phyloP scores from a whole-genome alignment of 805 yeast species.

The Zygosaccharomyces lentus region DNA sequence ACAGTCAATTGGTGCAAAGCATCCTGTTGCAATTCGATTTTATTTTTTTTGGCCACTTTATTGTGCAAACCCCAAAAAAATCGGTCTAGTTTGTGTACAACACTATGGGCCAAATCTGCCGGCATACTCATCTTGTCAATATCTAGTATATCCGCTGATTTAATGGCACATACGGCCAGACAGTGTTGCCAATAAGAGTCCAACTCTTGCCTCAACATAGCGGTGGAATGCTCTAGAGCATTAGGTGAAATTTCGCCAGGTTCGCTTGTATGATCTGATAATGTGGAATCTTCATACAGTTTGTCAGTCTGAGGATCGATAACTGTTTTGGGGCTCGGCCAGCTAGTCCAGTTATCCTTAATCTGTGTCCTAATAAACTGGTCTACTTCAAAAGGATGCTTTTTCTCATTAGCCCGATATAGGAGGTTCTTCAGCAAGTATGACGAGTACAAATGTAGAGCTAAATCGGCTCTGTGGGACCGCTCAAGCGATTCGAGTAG shows the following conservation, averaged over 20 bases:
- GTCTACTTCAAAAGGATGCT: conserved; percentile 33
- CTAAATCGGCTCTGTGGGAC: conserved; percentile 50
- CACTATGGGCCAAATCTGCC: conserved; percentile 12
- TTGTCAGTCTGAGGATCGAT: conserved; percentile 29
- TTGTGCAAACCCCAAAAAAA: conserved; percentile 28
- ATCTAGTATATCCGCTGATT: conserved; percentile 20
- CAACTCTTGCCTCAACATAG: conserved; percentile 28
- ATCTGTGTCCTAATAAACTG: conserved; percentile 37
- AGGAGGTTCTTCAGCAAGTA: conserved; percentile 36
- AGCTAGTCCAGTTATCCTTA: conserved; percentile 44
- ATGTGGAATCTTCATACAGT: conserved; percentile 25
- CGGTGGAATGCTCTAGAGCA: conserved; percentile 24
- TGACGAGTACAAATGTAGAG: conserved; percentile 61
- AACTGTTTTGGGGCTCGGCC: conserved; percentile 49
- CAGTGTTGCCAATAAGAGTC: conserved; percentile 29
- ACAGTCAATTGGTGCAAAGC: conserved; percentile 13
- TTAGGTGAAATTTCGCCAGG: conserved; percentile 27
- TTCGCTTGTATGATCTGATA: neutral
- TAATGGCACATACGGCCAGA: conserved; percentile 18
- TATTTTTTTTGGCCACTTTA: conserved; percentile 24
- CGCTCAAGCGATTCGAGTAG: conserved; percentile 43
- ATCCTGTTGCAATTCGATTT: conserved; percentile 20
- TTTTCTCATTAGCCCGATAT: conserved; percentile 27
- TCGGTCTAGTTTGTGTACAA: conserved; percentile 26
- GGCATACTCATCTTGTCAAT: conserved; percentile 27